phyloP scores from a whole-genome alignment of 192 early-diverging fungal species.

The Coemansia sp. region DNA sequence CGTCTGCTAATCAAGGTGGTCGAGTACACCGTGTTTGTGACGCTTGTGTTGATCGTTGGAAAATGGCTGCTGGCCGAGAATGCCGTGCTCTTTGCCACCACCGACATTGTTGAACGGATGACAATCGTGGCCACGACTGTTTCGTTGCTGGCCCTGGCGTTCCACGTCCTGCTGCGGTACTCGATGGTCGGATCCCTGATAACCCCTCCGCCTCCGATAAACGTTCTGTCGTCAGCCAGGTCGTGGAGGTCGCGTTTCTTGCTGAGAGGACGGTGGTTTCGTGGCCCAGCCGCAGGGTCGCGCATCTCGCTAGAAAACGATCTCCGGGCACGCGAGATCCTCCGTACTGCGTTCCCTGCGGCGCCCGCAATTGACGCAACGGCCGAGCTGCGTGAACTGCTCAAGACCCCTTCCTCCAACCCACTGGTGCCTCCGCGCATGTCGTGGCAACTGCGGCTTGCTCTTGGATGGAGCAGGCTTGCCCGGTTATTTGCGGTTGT shows the following conservation, averaged over 20 bases:
- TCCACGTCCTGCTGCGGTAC: slow-evolving; percentile 24
- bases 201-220: slow-evolving; percentile 13
- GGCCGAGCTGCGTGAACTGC: slow-evolving; percentile 31
- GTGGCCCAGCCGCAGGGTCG: neutral
- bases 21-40: slow-evolving; percentile 22
- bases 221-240: neutral
- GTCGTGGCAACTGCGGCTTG: slow-evolving; percentile 36
- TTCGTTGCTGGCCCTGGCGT: neutral
- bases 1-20: slow-evolving; percentile 19
- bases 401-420: slow-evolving; percentile 1
- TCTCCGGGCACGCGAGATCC: slow-evolving; percentile 17
- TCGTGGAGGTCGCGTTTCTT: neutral
- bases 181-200: slow-evolving; percentile 32
- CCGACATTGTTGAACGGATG: neutral
- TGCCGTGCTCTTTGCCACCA: neutral
- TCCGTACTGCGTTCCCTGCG: slow-evolving; percentile 46
- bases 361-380: slow-evolving; percentile 35
- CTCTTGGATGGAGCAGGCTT: slow-evolving; percentile 36
- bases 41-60: slow-evolving; percentile 7
- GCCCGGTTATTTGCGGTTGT: slow-evolving; percentile 35
- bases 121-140: neutral
- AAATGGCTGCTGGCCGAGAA: slow-evolving; percentile 6
- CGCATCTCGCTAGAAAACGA: slow-evolving; percentile 16
- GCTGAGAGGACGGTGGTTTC: neutral
- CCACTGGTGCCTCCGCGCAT: slow-evolving; percentile 1